Conservation (phyloP, 2,329 filamentous ascomycete species). For the Zalaria sp. region DNA sequence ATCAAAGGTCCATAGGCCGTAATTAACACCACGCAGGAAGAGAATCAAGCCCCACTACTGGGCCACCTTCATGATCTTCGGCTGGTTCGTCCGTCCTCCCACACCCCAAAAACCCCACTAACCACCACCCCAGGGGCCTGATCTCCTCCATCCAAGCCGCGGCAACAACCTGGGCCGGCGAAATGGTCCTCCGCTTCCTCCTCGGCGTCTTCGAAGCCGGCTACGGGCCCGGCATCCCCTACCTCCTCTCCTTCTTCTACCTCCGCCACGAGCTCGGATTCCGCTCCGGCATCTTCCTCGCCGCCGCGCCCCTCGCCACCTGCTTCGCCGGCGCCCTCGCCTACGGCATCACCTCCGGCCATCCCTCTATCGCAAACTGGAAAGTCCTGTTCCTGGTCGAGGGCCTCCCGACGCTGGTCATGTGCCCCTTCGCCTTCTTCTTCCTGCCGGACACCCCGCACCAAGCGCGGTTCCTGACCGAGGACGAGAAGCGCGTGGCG, state of each 20-base stretch:
- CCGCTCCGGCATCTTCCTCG: slow-evolving; percentile 39
- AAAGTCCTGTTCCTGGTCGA: slow-evolving; percentile 48
- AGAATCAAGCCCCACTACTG: slow-evolving; percentile 20
- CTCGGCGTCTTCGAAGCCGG: slow-evolving; percentile 41
- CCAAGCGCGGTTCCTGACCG: slow-evolving; percentile 37
- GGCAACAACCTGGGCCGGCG: slow-evolving; percentile 24
- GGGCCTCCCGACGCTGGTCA: slow-evolving; percentile 43
- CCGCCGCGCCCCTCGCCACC: slow-evolving; percentile 55
- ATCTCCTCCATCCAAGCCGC: slow-evolving; percentile 25
- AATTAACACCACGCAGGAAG: slow-evolving; percentile 3
- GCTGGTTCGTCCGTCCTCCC: slow-evolving; percentile 1
- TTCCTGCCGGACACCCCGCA: slow-evolving; percentile 37
- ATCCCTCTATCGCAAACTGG: slow-evolving; percentile 46
- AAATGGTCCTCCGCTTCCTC: slow-evolving; percentile 34
- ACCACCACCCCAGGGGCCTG: slow-evolving; percentile 20
- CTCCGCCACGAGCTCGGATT: slow-evolving; percentile 42
- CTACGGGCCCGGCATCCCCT: slow-evolving; percentile 31
- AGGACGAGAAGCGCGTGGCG: slow-evolving; percentile 45
- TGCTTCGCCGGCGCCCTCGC: slow-evolving; percentile 58
- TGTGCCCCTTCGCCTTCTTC: slow-evolving; percentile 41
- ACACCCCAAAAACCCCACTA: not conserved
- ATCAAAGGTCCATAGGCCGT: no score
- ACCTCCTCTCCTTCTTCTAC: slow-evolving; percentile 45
- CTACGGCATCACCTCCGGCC: slow-evolving; percentile 49
- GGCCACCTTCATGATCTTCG: slow-evolving; percentile 7